A percentile compares a stretch with the other conserved stretches of the same genome.
Evolutionary conservation across 2,329 filamentous ascomycete genomes (phyloP).

Genomic region (Fusarium nisikadoi): DNA sequence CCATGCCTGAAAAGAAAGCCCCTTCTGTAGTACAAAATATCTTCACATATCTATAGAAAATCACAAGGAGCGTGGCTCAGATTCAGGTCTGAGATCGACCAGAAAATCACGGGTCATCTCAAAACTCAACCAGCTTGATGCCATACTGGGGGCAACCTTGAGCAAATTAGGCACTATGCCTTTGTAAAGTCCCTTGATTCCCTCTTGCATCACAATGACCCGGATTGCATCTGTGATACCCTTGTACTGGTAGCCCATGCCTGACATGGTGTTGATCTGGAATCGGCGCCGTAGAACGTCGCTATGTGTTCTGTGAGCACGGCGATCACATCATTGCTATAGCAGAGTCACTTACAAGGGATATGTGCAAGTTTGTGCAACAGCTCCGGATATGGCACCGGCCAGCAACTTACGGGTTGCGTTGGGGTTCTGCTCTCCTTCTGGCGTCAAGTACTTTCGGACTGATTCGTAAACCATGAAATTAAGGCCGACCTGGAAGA

Average conservation of each 20-base stretch:
- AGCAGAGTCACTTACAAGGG: slow-evolving; percentile 76
- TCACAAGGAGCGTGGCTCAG: slow-evolving; percentile 44
- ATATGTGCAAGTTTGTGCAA: slow-evolving; percentile 98
- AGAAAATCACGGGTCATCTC: slow-evolving; percentile 92
- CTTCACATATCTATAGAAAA: slow-evolving; percentile 31
- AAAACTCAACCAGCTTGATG: slow-evolving; percentile 97
- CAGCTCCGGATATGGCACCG: slow-evolving; percentile 92
- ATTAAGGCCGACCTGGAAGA: slow-evolving; percentile 83
- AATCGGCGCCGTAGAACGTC: slow-evolving; percentile 94
- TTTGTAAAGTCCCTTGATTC: slow-evolving; percentile 88
- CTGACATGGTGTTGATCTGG: slow-evolving; percentile 99
- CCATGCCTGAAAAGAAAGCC: slow-evolving; percentile 6
- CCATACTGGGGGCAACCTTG: slow-evolving; percentile 98
- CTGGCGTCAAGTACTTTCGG: slow-evolving; percentile 83
- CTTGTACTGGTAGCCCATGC: slow-evolving; percentile 96
- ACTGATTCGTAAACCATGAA: slow-evolving; percentile 98
- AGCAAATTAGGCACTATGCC: slow-evolving; percentile 94
- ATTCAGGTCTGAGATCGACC: slow-evolving; percentile 66
- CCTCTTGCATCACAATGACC: slow-evolving; percentile 86
- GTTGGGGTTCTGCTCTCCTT: slow-evolving; percentile 85
- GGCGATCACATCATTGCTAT: slow-evolving; percentile 36
- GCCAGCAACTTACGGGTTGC: slow-evolving; percentile 85
- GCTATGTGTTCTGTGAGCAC: slow-evolving; percentile 54
- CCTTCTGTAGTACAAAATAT: slow-evolving; percentile 24
- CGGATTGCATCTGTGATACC: slow-evolving; percentile 84